These are phyloP conservation scores for Solanum corneliomulleri DNA, from an alignment of 257 asterid species.

Conservation along the genomic window DNA sequence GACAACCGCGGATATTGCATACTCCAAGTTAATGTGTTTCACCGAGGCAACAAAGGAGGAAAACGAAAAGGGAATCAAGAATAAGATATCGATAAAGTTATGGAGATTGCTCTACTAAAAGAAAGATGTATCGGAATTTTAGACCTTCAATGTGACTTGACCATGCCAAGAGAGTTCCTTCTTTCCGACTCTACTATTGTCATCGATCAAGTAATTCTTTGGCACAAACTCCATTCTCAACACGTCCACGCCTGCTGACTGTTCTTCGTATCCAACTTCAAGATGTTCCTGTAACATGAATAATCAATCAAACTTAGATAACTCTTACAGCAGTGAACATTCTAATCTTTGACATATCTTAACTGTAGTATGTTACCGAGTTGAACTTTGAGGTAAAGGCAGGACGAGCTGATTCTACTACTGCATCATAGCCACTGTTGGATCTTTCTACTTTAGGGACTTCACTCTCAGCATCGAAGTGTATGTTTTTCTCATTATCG, in stretches of 20 bases:
- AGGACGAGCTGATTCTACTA: background rate
- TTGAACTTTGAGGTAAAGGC: background rate
- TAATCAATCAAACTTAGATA: background rate
- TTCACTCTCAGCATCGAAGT: background rate
- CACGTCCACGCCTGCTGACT: background rate
- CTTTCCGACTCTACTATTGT: conserved; percentile 8
- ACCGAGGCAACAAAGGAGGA: background rate
- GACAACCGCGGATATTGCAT: background rate
- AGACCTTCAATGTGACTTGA: conserved; percentile 19
- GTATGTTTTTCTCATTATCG: background rate
- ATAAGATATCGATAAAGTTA: background rate
- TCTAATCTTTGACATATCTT: background rate
- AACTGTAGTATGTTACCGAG: background rate
- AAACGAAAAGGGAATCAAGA: background rate
- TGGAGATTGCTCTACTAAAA: background rate
- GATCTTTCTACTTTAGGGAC: background rate
- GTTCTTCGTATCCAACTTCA: background rate
- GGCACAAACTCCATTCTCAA: background rate
- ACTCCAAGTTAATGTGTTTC: background rate
- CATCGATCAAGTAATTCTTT: background rate
- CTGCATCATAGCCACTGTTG: background rate
- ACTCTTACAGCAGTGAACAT: background rate
- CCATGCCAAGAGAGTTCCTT: conserved; percentile 21
- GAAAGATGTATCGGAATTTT: background rate
- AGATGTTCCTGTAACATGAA: background rate